Evolutionary conservation across 2,329 filamentous ascomycete species (phyloP), one percentile per base, ranked within the genome.

Genomic region (Penicillium sp.): DNA sequence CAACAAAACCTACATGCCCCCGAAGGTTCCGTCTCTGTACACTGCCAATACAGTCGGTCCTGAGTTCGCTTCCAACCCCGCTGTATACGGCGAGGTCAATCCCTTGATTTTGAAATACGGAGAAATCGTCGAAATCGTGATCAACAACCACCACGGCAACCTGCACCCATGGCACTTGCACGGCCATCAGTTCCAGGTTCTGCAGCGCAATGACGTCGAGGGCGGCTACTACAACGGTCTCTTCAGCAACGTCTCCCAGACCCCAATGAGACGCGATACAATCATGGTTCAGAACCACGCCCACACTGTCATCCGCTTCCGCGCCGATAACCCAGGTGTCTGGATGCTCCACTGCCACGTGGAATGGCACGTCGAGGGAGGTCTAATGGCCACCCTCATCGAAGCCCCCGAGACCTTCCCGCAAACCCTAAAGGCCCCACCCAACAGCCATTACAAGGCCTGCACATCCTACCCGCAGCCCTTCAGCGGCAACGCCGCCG

Each of bases 11-110:
- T 96, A 92, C 70, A 81, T 82, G 3, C 52, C 74, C 0, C 90
- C 89, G 45, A 89, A 90, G 68, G 90, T 95, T 0, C 91, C 91
- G 0, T 85, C 87, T 0, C 78, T 96, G 0, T 95, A 91, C 77
- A 90, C 88, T 0, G 89, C 81, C 1, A 78, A 95, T 3, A 84
- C 83, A 0, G 74, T 84, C 1, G 84, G 83, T 14, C 18, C 57
- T 2, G 67, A 74, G 3, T 58, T 79, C 16, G 82, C 84, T 13
- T 78, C 77, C 1, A 78, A 90, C 57, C 76, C 84, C 0, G 60
- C 68, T 2, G 74, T 91, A 4, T 91, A 91, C 66, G 88, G 88
- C 29, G 83, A 83, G 69, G 85, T 86, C 0, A 81, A 89, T 63
- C 73, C 85, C 1, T 81, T 90, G 62, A 79, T 95, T 3, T 80